Conservation (phyloP, 129 eudicot genomes). For the Ambrosia trifida region DNA sequence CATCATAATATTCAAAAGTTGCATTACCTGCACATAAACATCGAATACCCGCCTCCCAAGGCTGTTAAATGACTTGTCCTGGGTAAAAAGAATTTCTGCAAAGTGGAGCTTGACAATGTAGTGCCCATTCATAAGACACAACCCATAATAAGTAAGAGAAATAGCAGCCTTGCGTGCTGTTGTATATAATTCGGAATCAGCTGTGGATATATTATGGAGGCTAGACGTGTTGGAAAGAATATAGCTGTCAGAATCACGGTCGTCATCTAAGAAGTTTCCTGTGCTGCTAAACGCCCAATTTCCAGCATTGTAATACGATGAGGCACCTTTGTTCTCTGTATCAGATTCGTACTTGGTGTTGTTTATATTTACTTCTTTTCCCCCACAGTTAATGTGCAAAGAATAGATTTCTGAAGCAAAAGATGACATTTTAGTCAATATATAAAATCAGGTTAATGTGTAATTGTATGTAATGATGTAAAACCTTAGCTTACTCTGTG, state of each 20-base stretch:
- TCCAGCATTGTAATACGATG: conserved; percentile 44
- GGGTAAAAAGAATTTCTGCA: conserved; percentile 66
- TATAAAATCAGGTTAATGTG: not conserved
- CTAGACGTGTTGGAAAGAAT: conserved; percentile 48
- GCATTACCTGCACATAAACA: conserved; percentile 52
- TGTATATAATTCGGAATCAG: conserved; percentile 42
- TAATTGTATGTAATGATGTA: conserved; percentile 8
- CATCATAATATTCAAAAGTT: too few relatives aligned
- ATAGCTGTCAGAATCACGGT: conserved; percentile 57
- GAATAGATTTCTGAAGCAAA: conserved; percentile 46
- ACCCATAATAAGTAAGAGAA: conserved; percentile 81
- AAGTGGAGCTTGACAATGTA: conserved; percentile 73
- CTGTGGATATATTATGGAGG: conserved; percentile 33
- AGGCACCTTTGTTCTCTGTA: conserved; percentile 63
- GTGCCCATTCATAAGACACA: conserved; percentile 69
- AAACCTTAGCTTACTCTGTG: conserved; percentile 46
- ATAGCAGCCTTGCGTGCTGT: conserved; percentile 72
- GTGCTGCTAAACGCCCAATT: conserved; percentile 88
- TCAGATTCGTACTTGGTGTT: conserved; percentile 47
- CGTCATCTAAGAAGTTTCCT: conserved; percentile 72
- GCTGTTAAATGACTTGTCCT: conserved; percentile 57
- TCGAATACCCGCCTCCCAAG: conserved; percentile 75
- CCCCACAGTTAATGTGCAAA: conserved; percentile 74
- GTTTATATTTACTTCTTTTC: conserved; percentile 44
- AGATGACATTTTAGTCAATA: conserved; percentile 7